Percentiles rank a stretch among this genome's conserved stretches.
These are phyloP conservation scores for Penicillium sp. DNA, from an alignment of 2,329 filamentous ascomycete genomes.

Conservation along the genomic window DNA sequence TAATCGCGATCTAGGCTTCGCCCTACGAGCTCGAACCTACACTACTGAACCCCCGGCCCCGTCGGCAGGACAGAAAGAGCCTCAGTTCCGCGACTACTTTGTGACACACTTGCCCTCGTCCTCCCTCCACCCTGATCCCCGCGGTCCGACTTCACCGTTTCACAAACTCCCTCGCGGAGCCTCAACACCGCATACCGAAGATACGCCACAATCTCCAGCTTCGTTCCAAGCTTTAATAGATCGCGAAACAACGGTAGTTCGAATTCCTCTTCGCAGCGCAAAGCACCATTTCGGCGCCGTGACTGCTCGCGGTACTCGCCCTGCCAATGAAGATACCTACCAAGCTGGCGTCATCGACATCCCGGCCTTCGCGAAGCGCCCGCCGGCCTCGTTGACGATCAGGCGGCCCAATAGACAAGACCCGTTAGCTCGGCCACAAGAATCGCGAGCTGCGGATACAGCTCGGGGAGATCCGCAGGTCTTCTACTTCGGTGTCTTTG, in stretches of 20 bases:
- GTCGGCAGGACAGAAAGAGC: conserved; percentile 40
- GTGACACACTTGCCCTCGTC: conserved; percentile 93
- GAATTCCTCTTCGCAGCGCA: conserved; percentile 87
- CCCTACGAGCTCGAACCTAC: conserved; percentile 29
- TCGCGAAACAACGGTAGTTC: conserved; percentile 87
- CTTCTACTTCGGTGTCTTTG: conserved; percentile 96
- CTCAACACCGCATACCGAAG: conserved; percentile 72
- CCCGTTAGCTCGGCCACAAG: conserved; percentile 42
- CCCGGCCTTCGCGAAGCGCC: conserved; percentile 85
- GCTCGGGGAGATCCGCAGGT: conserved; percentile 88
- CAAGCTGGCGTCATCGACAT: conserved; percentile 93
- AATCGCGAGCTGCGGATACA: conserved; percentile 69
- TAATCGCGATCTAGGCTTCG: conserved; percentile 33
- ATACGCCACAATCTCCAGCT: conserved; percentile 52
- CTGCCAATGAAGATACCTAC: conserved; percentile 90
- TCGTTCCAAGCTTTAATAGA: conserved; percentile 62
- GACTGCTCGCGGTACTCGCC: conserved; percentile 75
- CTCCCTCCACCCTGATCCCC: conserved; percentile 85
- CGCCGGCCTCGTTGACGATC: conserved; percentile 64
- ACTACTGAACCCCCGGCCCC: conserved; percentile 20
- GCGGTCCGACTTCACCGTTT: conserved; percentile 63
- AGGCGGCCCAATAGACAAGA: conserved; percentile 33
- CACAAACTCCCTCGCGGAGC: conserved; percentile 86
- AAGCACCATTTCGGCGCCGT: conserved; percentile 93
- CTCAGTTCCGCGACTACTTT: conserved; percentile 89